A percentile compares a stretch with the other conserved stretches of the same genome.
Conservation (phyloP, 2,329 filamentous ascomycete genomes). For the Fusarium brevicatenulatum region DNA sequence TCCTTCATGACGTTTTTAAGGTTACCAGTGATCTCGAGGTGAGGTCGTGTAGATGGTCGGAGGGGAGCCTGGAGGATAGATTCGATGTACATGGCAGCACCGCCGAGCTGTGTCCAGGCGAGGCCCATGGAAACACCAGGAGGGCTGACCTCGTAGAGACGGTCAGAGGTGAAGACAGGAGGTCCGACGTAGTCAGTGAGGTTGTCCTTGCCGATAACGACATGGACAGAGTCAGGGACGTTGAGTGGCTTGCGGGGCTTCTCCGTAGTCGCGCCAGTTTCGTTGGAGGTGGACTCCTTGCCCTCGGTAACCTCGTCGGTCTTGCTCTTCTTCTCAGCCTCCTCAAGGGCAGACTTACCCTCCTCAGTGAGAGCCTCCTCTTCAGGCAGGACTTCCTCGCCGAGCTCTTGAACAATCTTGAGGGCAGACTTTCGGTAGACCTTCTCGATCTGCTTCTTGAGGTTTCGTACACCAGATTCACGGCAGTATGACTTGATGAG, state of each 20-base stretch:
- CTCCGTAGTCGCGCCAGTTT: slow-evolving; percentile 61
- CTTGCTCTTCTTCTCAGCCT: slow-evolving; percentile 78
- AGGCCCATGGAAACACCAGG: slow-evolving; percentile 97
- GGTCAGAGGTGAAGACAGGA: slow-evolving; percentile 93
- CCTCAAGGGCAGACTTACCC: slow-evolving; percentile 80
- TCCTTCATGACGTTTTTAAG: slow-evolving; percentile 98
- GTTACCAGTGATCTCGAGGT: slow-evolving; percentile 92
- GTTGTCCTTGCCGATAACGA: slow-evolving; percentile 87
- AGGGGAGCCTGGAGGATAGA: slow-evolving; percentile 91
- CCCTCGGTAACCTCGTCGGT: slow-evolving; percentile 63
- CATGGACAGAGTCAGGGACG: slow-evolving; percentile 87
- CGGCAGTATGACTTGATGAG: slow-evolving; percentile 99
- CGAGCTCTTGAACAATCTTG: slow-evolving; percentile 95
- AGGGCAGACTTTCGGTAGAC: slow-evolving; percentile 97
- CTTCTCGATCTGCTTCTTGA: slow-evolving; percentile 99
- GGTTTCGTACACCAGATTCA: slow-evolving; percentile 94
- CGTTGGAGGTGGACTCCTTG: slow-evolving; percentile 47
- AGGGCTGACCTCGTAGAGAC: slow-evolving; percentile 92
- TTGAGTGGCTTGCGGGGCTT: slow-evolving; percentile 79
- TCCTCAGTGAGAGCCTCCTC: slow-evolving; percentile 85
- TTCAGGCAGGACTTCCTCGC: slow-evolving; percentile 84
- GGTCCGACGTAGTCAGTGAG: slow-evolving; percentile 97
- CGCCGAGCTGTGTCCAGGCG: slow-evolving; percentile 97
- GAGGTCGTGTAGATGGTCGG: slow-evolving; percentile 76
- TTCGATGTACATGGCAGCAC: slow-evolving; percentile 95